These are phyloP conservation scores for Acanthamoeba sp. DNA, from an alignment of 208 protist species.

Conservation along the genomic window DNA sequence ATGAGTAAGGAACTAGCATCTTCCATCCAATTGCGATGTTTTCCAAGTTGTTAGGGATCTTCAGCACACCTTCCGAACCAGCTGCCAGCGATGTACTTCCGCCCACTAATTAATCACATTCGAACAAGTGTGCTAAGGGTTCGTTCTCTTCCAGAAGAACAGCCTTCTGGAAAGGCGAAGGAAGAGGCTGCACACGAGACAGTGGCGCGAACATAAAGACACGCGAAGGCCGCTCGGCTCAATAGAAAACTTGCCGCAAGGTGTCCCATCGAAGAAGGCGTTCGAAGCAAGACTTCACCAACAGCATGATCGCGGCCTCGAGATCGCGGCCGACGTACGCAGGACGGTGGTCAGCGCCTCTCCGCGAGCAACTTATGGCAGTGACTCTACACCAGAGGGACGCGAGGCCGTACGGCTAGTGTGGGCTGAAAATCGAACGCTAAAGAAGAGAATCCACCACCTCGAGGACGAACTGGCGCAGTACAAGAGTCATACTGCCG, in stretches of 20 bases:
- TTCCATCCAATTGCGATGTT: not conserved
- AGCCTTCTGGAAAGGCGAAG: not conserved
- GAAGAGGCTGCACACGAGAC: constrained; percentile 15
- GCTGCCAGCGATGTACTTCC: not conserved
- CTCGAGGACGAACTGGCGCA: not conserved
- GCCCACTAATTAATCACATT: not conserved
- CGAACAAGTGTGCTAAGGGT: too few species aligned
- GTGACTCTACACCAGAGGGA: not conserved
- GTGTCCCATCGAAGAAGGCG: not conserved
- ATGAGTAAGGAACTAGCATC: not conserved
- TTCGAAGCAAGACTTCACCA: not conserved
- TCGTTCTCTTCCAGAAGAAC: not conserved
- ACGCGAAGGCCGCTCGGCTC: not conserved
- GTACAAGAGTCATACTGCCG: not conserved
- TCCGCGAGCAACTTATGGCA: not conserved
- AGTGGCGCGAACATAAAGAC: constrained; percentile 2
- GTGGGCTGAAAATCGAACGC: constrained; percentile 7
- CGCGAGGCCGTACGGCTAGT: not conserved
- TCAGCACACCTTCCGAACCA: not conserved
- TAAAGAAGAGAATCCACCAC: not conserved
- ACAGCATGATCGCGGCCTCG: not conserved
- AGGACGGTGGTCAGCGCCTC: not conserved
- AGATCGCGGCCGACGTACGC: not conserved
- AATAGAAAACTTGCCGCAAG: not conserved
- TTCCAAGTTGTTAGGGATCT: not conserved